Base-by-base conservation (phyloP, 768 basidiomycete genomes). In the Panaeolus cyanescens region DNA sequence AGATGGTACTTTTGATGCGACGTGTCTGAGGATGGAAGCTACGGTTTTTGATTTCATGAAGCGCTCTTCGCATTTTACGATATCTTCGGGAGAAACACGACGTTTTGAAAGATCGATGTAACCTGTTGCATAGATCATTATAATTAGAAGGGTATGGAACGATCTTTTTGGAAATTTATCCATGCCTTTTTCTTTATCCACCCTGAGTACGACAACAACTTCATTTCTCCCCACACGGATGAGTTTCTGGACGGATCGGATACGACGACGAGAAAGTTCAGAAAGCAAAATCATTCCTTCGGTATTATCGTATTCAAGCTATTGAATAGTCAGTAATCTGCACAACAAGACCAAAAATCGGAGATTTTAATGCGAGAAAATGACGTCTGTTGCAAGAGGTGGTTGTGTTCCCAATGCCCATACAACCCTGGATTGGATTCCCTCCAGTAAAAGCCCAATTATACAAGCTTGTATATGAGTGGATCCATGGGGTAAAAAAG, bases 231-330 rank as follows among this genome's bases (percentile, higher is more conserved):
- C 97, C 7, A 99, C 95, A 33, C 96, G 84, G 74, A 99, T 99
- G 61, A 99, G 85, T 75, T 99, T 99, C 75, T 99, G 96, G 31
- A 99, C 97, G 6, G 93, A 96, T 67, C 96, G 79, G 70, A 99
- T 99, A 70, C 96, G 96, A 69, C 97, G 84, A 68, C 97, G 80
- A 4, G 96, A 99, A 2, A 99, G 89, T 73, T 99, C 97, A 2
- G 97, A 97, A n/a, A 99, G 88, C 12, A 99, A 79, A 67, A 99
- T 99, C 97, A 99, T 99, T 66, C 97, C 97, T 74, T 99, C 97
- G 56, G 96, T 97, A 73, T 96, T 96, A 75, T 99, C 96, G 71
- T 99, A 99, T 77, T 98, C 96, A 68, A 99, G 90, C 96, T 97
- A 10, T 6, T 15, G 5, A 25, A 1, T 31, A 32, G 32, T 58